Evolutionary conservation across 441 rosid genomes (phyloP).

Genomic region (Corymbia citriodora): DNA sequence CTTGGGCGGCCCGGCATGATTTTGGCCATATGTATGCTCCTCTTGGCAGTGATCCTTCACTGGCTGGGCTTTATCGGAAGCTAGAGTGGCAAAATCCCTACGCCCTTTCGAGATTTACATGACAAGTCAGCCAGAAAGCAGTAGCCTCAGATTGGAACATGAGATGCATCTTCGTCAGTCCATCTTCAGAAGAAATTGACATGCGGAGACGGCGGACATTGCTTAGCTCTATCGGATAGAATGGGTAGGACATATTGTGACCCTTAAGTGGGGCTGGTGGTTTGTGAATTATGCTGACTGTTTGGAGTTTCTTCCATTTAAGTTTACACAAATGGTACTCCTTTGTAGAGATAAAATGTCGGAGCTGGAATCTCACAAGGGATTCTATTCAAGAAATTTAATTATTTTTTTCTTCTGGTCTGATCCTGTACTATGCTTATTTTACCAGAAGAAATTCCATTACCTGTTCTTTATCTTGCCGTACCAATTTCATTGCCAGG

Average conservation of each 20-base stretch:
- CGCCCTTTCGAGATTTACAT: not conserved
- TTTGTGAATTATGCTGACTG: not conserved
- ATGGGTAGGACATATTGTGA: not conserved
- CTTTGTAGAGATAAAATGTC: not conserved
- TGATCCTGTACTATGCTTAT: not conserved
- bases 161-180: not conserved
- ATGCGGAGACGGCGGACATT: not conserved
- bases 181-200: not conserved
- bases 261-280: not conserved
- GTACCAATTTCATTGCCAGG: not conserved
- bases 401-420: not conserved
- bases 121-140: not conserved
- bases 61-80: slow-evolving; percentile 72
- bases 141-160: not conserved
- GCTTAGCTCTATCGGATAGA: not conserved
- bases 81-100: slow-evolving; percentile 11
- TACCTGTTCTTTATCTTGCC: not conserved
- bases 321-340: not conserved
- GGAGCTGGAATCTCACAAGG: not conserved
- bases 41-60: slow-evolving; percentile 72
- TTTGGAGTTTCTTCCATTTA: not conserved
- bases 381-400: not conserved
- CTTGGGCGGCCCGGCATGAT: slow-evolving; percentile 83
- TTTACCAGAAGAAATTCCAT: not conserved
- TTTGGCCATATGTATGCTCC: slow-evolving; percentile 70